Evolutionary conservation across 495 filamentous ascomycete genomes (phyloP).

Genomic region (Penicillium chermesinum): DNA sequence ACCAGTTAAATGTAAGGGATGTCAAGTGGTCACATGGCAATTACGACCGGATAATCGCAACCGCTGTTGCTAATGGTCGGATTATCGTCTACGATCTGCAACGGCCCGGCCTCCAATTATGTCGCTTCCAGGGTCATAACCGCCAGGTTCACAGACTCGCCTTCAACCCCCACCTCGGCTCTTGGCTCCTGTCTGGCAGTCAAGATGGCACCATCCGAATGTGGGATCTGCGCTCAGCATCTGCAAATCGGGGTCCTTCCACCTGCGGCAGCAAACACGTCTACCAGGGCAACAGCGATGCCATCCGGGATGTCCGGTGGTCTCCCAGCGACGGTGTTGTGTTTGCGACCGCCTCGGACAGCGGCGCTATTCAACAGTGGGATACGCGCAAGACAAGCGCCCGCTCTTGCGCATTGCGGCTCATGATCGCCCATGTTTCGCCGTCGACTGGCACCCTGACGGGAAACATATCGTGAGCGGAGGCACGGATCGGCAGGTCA

Average conservation of each 20-base stretch:
- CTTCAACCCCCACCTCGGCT: conserved; percentile 77
- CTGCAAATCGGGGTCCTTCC: conserved; percentile 42
- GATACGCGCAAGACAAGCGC: conserved; percentile 56
- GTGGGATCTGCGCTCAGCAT: conserved; percentile 63
- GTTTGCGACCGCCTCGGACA: conserved; percentile 89
- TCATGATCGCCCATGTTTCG: conserved; percentile 71
- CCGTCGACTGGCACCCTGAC: conserved; percentile 94
- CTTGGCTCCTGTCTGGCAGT: conserved; percentile 78
- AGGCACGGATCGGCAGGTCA: conserved; percentile 73
- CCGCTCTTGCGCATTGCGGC: conserved; percentile 71
- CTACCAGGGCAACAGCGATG: conserved; percentile 65
- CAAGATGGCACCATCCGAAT: conserved; percentile 87
- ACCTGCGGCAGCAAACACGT: conserved; percentile 51
- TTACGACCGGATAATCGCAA: conserved; percentile 65
- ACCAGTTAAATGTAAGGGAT: conserved; percentile 75
- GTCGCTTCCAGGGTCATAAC: conserved; percentile 76
- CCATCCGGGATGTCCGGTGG: conserved; percentile 84
- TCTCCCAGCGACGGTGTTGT: conserved; percentile 75
- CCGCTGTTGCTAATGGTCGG: conserved; percentile 79
- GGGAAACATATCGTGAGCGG: conserved; percentile 85
- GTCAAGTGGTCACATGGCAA: conserved; percentile 76
- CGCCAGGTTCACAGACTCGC: conserved; percentile 90
- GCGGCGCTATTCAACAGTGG: conserved; percentile 70
- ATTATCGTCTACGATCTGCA: conserved; percentile 83
- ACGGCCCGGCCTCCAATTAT: conserved; percentile 65